Evolutionary conservation across 495 filamentous ascomycete species (phyloP).

Genomic region (Lasiosphaeria miniovina): DNA sequence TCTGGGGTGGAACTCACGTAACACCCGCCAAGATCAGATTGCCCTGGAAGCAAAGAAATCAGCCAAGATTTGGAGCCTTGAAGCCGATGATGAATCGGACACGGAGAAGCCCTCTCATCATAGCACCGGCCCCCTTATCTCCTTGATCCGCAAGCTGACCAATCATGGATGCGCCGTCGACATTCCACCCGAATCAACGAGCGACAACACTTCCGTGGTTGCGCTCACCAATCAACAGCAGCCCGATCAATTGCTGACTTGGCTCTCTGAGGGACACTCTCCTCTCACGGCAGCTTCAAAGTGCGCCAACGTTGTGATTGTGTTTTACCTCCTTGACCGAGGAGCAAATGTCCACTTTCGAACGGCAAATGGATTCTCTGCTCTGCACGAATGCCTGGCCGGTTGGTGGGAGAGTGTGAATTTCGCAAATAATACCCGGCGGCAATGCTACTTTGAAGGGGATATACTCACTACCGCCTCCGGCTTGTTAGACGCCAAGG

Average conservation of each 20-base stretch:
- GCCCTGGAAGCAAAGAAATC: too few relatives aligned
- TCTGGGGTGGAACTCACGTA: neutral
- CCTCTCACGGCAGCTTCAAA: constrained; percentile 5
- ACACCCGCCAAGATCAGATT: neutral
- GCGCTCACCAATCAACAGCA: neutral
- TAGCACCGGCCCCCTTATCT: neutral
- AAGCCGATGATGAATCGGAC: too few relatives aligned
- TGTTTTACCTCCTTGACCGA: neutral
- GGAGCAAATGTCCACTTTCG: neutral
- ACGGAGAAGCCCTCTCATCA: neutral
- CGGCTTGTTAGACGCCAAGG: too few relatives aligned
- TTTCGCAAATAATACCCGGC: too few relatives aligned
- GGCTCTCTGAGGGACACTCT: neutral
- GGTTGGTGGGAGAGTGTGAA: neutral
- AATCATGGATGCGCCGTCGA: neutral
- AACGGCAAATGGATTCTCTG: neutral
- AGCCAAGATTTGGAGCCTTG: too few relatives aligned
- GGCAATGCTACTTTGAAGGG: too few relatives aligned
- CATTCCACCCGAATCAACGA: neutral
- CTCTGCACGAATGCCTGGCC: neutral
- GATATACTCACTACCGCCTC: too few relatives aligned
- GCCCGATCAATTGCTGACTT: neutral
- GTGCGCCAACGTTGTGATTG: neutral
- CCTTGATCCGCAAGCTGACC: neutral
- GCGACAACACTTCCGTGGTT: neutral